Evolutionary conservation across 257 asterid genomes (phyloP), one percentile per base, ranked within the genome.

Genomic region (Lycium barbarum): DNA sequence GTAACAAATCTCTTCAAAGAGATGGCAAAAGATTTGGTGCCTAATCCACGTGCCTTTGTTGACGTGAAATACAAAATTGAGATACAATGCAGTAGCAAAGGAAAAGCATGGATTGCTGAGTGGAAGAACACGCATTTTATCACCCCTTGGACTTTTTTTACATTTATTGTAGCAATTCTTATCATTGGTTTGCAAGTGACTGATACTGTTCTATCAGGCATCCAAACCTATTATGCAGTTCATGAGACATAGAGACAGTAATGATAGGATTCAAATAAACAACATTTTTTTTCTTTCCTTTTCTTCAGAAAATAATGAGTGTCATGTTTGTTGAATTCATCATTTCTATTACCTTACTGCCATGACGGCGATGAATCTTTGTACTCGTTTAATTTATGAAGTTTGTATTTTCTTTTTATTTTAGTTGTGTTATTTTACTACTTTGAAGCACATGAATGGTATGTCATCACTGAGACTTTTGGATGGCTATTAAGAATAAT

Each of bases 1-100:
- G 82, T 84, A 26, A 74, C 76, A 0, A 7, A 57, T 11, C 83
- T 84, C 15, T 73, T 84, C 61, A 73, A 84, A 7, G 83, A 84
- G 40, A 73, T 84, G 6, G 58, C 86, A 0, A 43, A 13, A 5
- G n/a, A 73, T 40, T 72, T 84, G 58, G 83, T 73, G 49, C 62
- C 83, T 0, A 47, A 58, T 26, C 36, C 38, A 2, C 9, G 7
- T 49, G 20, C 22, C 18, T 82, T 62, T 82, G 8, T 15, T 5
- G 3, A 26, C 1, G 36, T 20, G 14, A 82, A 14, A 10, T 1
- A 2, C 26, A 15, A 47, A 18, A 65, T 82, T 66, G 49, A 82
- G 74, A 22, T 13, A 5, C 78, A 65, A 12, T 82, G 9, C 61
- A 18, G 22, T 13, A 18, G 20, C 10, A 59, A 51, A 49, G 53